Evolutionary conservation across 345 rosid species (phyloP).

Genomic region (Lumnitzera littorea): DNA sequence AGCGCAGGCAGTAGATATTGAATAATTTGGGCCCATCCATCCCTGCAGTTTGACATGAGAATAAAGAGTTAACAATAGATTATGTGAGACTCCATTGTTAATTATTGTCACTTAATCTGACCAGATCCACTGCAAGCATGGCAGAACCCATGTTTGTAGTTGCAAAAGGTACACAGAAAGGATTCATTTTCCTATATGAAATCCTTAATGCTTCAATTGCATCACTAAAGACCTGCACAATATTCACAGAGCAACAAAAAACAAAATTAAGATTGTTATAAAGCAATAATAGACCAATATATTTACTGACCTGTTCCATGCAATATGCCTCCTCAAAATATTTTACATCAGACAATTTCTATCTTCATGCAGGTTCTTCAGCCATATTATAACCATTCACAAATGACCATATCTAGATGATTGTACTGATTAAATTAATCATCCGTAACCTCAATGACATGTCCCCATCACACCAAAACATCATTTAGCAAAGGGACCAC

Average conservation of each 20-base stretch:
- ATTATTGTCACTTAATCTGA: constrained; percentile 22
- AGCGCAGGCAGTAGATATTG: constrained; percentile 95
- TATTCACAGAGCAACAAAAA: neutral
- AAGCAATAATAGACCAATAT: neutral
- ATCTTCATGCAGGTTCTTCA: too few relatives aligned
- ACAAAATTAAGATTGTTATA: neutral
- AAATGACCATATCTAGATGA: too few relatives aligned
- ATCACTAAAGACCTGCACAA: constrained; percentile 75
- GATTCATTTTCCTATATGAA: constrained; percentile 91
- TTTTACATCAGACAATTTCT: too few relatives aligned
- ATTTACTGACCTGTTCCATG: neutral
- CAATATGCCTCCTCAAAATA: too few relatives aligned
- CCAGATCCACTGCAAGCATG: constrained; percentile 98
- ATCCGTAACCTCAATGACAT: too few relatives aligned
- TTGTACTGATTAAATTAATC: too few relatives aligned
- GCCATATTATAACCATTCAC: too few relatives aligned
- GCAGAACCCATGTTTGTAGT: constrained; percentile 99
- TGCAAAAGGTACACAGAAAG: constrained; percentile 92
- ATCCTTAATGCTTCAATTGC: constrained; percentile 84
- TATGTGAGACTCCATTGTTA: neutral
- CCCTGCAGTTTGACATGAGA: constrained; percentile 42
- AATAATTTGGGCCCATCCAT: constrained; percentile 99
- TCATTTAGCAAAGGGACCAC: too few relatives aligned
- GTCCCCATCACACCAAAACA: too few relatives aligned
- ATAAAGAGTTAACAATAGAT: too few relatives aligned